Evolutionary conservation across 2,329 filamentous ascomycete genomes (phyloP).

Genomic region (Blumeria hordei): DNA sequence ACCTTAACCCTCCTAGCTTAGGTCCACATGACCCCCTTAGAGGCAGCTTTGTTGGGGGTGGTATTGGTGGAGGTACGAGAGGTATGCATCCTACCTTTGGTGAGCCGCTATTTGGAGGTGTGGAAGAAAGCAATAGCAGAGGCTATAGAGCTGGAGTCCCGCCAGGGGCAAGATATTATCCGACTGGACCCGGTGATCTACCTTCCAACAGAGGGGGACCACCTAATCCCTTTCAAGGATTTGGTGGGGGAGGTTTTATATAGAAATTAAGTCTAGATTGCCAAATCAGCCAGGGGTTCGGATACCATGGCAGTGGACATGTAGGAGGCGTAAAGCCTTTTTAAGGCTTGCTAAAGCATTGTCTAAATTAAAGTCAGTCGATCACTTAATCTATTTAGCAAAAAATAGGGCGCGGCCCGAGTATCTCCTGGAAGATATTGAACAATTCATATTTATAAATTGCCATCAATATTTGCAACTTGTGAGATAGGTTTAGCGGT

Average conservation of each 20-base stretch:
- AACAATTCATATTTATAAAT: too few species aligned
- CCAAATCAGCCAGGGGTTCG: too few species aligned
- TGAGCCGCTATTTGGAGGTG: conserved; percentile 57
- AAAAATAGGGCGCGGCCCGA: too few species aligned
- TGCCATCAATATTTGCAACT: too few species aligned
- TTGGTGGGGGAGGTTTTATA: conserved; percentile 30
- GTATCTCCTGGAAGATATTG: too few species aligned
- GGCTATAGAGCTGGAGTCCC: conserved; percentile 47
- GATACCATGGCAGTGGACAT: too few species aligned
- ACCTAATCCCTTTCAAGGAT: conserved; percentile 34
- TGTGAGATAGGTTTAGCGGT: too few species aligned
- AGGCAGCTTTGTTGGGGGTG: conserved; percentile 34
- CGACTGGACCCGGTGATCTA: conserved; percentile 44
- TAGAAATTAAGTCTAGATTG: conserved; percentile 8
- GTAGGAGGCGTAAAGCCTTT: too few species aligned
- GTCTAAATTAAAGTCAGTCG: too few species aligned
- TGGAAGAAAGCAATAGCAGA: conserved; percentile 21
- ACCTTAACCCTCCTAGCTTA: conserved; percentile 67
- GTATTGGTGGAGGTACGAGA: conserved; percentile 33
- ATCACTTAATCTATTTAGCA: too few species aligned
- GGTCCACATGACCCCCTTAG: conserved; percentile 67
- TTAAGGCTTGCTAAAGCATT: too few species aligned
- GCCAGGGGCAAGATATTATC: conserved; percentile 80
- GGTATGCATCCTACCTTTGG: conserved; percentile 96
- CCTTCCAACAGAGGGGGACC: conserved; percentile 24